Evolutionary conservation across 768 basidiomycete species (phyloP).

Genomic region (Cystobasidium ongulense): DNA sequence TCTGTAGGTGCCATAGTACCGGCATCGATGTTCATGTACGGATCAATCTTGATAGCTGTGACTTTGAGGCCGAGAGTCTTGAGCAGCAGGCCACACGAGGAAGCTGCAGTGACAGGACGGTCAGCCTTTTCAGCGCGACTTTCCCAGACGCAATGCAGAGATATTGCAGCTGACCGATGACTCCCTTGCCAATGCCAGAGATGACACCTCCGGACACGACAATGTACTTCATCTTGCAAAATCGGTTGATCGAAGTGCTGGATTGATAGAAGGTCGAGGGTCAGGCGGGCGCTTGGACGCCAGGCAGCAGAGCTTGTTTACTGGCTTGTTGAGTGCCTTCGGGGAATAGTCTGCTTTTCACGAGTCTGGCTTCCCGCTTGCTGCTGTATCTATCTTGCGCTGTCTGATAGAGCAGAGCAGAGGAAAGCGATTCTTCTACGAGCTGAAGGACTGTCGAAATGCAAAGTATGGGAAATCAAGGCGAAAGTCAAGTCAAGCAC

Average conservation of each 20-base stretch:
- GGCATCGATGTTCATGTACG: conserved; percentile 99
- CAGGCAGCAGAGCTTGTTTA: background rate
- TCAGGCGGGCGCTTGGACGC: background rate
- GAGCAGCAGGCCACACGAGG: conserved; percentile 87
- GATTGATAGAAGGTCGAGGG: background rate
- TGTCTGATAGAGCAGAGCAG: too few species aligned
- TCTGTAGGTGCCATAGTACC: conserved; percentile 98
- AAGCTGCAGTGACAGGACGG: conserved; percentile 57
- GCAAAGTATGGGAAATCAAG: too few species aligned
- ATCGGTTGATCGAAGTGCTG: background rate
- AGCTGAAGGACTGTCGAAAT: too few species aligned
- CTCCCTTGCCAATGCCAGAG: conserved; percentile 97
- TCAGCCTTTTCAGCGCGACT: background rate
- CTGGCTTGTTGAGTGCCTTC: background rate
- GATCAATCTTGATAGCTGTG: conserved; percentile 98
- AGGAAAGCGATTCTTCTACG: too few species aligned
- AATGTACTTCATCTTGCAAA: conserved; percentile 84
- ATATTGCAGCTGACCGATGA: conserved; percentile 62
- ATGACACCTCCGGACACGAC: conserved; percentile 94
- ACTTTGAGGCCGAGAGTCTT: conserved; percentile 94
- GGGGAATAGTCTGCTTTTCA: too few species aligned
- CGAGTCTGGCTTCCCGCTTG: background rate
- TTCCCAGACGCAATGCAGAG: background rate
- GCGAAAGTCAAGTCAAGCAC: too few species aligned
- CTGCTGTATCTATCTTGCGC: background rate